Conservation (phyloP, 1,139 yeast genomes). For the Nakaseomyces bracarensis region DNA sequence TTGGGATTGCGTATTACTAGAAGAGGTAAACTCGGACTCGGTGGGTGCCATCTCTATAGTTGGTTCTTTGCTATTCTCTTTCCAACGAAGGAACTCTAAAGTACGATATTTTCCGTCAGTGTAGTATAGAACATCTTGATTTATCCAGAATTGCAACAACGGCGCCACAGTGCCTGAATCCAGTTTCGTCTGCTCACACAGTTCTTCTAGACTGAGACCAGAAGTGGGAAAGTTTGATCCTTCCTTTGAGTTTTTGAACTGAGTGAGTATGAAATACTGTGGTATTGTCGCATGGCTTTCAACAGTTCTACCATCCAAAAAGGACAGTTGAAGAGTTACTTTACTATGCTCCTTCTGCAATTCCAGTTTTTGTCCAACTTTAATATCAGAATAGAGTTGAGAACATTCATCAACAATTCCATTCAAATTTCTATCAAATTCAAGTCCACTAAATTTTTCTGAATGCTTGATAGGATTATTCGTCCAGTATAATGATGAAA, state of each 20-base stretch:
- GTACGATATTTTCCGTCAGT: slow-evolving; percentile 16
- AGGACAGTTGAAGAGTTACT: slow-evolving; percentile 51
- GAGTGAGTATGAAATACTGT: slow-evolving; percentile 55
- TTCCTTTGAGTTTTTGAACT: slow-evolving; percentile 39
- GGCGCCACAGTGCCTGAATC: slow-evolving; percentile 26
- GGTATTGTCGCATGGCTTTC: slow-evolving; percentile 54
- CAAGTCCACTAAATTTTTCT: background rate
- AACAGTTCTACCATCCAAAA: slow-evolving; percentile 37
- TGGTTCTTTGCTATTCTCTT: slow-evolving; percentile 6
- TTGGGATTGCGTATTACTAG: background rate
- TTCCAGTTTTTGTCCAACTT: slow-evolving; percentile 52
- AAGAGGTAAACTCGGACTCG: background rate
- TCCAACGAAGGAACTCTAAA: slow-evolving; percentile 20
- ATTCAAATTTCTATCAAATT: slow-evolving; percentile 33
- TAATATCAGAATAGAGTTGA: slow-evolving; percentile 36
- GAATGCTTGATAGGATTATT: slow-evolving; percentile 9
- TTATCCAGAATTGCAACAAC: slow-evolving; percentile 50
- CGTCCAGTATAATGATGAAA: slow-evolving; percentile 28
- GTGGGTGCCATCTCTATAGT: background rate
- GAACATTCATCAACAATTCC: slow-evolving; percentile 33
- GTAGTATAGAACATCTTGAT: slow-evolving; percentile 38
- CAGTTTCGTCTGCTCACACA: slow-evolving; percentile 30
- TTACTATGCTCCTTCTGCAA: slow-evolving; percentile 55
- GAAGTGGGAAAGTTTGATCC: slow-evolving; percentile 13
- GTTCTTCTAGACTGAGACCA: slow-evolving; percentile 27